phyloP scores from a whole-genome alignment of 208 protist genomes.

The Trypanosoma rangeli region DNA sequence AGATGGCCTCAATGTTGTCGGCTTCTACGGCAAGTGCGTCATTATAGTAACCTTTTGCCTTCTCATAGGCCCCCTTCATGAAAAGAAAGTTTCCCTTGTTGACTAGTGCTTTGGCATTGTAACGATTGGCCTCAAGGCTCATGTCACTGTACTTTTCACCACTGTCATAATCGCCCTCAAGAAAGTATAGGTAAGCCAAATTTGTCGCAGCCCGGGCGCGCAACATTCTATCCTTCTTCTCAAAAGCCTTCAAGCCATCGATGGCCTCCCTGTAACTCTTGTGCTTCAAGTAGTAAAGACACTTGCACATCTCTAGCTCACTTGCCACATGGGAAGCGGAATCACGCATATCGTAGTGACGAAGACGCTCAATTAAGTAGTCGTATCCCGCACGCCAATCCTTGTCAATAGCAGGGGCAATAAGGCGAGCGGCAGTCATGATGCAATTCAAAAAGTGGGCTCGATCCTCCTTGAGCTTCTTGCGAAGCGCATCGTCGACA shows the following conservation, averaged over 20 bases:
- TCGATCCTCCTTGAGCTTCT: conserved; percentile 79
- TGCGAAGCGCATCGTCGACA: conserved; percentile 79
- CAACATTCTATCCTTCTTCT: conserved; percentile 94
- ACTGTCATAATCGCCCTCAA: conserved; percentile 96
- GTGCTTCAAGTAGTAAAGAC: conserved; percentile 94
- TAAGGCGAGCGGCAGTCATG: conserved; percentile 92
- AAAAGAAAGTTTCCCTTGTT: conserved; percentile 97
- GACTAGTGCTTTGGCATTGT: conserved; percentile 97
- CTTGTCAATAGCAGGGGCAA: conserved; percentile 93
- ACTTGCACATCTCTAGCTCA: conserved; percentile 96
- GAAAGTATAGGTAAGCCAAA: conserved; percentile 97
- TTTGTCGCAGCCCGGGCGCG: conserved; percentile 95
- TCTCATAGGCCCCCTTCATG: conserved; percentile 84
- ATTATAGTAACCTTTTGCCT: conserved; percentile 93
- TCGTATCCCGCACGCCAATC: conserved; percentile 94
- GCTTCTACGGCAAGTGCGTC: conserved; percentile 95
- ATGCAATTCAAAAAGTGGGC: conserved; percentile 85
- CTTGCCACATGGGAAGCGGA: conserved; percentile 86
- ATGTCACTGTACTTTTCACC: conserved; percentile 96
- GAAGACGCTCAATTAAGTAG: conserved; percentile 93
- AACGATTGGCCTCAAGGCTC: conserved; percentile 93
- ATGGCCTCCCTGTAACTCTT: conserved; percentile 94
- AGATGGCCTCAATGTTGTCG: conserved; percentile 97
- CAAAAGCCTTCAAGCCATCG: conserved; percentile 93
- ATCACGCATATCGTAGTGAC: conserved; percentile 89